Conservation (phyloP, 148 eudicot species). For the Silene conica region DNA sequence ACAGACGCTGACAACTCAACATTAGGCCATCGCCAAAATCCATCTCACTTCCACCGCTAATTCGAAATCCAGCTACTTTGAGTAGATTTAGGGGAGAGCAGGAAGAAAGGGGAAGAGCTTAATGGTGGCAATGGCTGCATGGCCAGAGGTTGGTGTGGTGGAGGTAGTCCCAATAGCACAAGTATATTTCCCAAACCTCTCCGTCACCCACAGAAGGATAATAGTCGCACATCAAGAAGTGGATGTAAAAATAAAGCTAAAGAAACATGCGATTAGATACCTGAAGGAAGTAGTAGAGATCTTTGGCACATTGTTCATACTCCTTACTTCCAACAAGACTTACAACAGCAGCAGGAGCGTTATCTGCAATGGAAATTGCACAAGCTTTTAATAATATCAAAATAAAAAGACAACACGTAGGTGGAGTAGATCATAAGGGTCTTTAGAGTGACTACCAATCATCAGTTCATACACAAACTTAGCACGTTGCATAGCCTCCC, state of each 20-base stretch:
- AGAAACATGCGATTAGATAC: constrained; percentile 28
- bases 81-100: too few relatives aligned
- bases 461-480: constrained; percentile 80
- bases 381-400: constrained; percentile 7
- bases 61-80: too few relatives aligned
- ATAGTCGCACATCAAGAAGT: background rate
- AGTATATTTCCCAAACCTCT: background rate
- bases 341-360: constrained; percentile 85
- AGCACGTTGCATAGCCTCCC: constrained; percentile 76
- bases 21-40: too few relatives aligned
- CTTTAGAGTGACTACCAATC: constrained; percentile 48
- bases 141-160: too few relatives aligned
- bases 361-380: constrained; percentile 48
- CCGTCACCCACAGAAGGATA: background rate
- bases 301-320: constrained; percentile 92
- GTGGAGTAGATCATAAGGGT: constrained; percentile 1
- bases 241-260: background rate
- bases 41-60: too few relatives aligned
- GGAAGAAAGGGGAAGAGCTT: too few relatives aligned
- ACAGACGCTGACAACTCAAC: too few relatives aligned
- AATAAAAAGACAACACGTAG: background rate
- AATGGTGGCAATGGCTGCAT: too few relatives aligned
- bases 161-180: background rate
- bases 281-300: constrained; percentile 94
- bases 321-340: constrained; percentile 90